A percentile compares a stretch with the other conserved stretches of the same genome.
These are phyloP conservation scores for Eimeria zaria DNA, from an alignment of 169 alveolate species.

Conservation along the genomic window DNA sequence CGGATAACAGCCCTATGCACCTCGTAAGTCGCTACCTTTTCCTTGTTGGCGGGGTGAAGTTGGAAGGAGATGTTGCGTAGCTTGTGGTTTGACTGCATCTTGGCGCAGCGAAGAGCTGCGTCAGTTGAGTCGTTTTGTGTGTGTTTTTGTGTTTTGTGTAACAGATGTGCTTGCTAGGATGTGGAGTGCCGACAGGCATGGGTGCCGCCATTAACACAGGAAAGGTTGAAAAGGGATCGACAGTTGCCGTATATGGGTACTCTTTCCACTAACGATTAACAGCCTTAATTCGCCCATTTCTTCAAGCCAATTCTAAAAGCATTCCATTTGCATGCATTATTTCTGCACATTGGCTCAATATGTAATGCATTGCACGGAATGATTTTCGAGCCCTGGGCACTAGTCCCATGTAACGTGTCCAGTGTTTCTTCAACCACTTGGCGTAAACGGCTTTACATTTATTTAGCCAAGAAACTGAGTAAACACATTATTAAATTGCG, in stretches of 20 bases:
- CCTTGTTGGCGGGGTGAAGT: neutral
- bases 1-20: constrained; percentile 88
- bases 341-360: neutral
- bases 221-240: constrained; percentile 88
- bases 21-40: neutral
- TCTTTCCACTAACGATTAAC: neutral
- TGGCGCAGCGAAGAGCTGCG: neutral
- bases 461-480: neutral
- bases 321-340: neutral
- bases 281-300: neutral
- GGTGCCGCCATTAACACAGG: constrained; percentile 91
- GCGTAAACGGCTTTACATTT: neutral
- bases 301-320: neutral
- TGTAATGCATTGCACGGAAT: neutral
- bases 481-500: neutral
- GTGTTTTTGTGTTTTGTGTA: constrained; percentile 43
- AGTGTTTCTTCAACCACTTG: neutral
- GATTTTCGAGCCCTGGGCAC: neutral
- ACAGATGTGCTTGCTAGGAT: constrained; percentile 91
- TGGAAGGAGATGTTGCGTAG: neutral
- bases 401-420: neutral
- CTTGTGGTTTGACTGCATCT: neutral
- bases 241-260: constrained; percentile 91
- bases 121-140: neutral
- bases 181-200: constrained; percentile 93